phyloP scores from a whole-genome alignment of 2,329 filamentous ascomycete genomes.

The Fusarium pseudograminearum region DNA sequence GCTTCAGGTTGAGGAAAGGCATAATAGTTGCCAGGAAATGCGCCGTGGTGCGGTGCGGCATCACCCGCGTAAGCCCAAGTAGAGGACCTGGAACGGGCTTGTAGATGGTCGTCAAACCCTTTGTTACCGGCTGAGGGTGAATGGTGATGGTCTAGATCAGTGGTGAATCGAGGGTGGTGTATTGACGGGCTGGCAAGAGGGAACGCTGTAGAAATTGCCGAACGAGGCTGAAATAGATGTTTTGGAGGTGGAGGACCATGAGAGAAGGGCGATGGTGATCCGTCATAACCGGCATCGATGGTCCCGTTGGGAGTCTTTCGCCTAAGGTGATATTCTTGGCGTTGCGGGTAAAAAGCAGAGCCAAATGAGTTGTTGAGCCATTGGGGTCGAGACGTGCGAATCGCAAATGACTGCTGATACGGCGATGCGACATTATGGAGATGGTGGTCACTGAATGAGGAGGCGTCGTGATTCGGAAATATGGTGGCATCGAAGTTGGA shows the following conservation, averaged over 20 bases:
- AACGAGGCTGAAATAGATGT: slow-evolving; percentile 80
- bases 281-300: slow-evolving; percentile 90
- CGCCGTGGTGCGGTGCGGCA: slow-evolving; percentile 20
- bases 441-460: slow-evolving; percentile 40
- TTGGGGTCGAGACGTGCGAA: slow-evolving; percentile 50
- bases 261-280: slow-evolving; percentile 77
- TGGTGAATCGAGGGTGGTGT: slow-evolving; percentile 29
- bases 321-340: slow-evolving; percentile 80
- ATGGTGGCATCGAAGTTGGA: slow-evolving; percentile 54
- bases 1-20: slow-evolving; percentile 27
- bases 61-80: slow-evolving; percentile 37
- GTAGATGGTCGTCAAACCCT: slow-evolving; percentile 31
- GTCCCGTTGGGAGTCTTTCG: slow-evolving; percentile 97
- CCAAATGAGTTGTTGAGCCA: slow-evolving; percentile 33
- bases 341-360: slow-evolving; percentile 44
- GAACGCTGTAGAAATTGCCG: slow-evolving; percentile 40
- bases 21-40: slow-evolving; percentile 29
- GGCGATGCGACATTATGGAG: slow-evolving; percentile 46
- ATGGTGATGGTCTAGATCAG: slow-evolving; percentile 25
- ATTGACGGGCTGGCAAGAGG: slow-evolving; percentile 23
- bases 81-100: slow-evolving; percentile 16
- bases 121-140: slow-evolving; percentile 27
- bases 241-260: slow-evolving; percentile 83
- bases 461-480: slow-evolving; percentile 34
- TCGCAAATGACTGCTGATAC: slow-evolving; percentile 50